Base-by-base conservation (phyloP, 306 rosid species). In the Prunus armeniaca region DNA sequence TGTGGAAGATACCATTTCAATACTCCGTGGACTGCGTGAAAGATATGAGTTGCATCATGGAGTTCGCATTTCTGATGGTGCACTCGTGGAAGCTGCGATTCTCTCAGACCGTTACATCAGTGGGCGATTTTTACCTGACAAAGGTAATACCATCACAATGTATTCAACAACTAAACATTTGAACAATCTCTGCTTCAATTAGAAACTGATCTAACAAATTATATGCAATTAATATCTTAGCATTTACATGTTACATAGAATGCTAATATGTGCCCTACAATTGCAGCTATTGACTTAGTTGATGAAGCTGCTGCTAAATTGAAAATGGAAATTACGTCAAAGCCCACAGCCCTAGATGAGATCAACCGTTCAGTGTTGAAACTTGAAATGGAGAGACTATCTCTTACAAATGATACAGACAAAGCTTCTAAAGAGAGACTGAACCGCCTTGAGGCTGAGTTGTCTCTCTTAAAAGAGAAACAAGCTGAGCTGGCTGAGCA, bases 291-390 rank as follows among this genome's bases (percentile, higher is more conserved):
- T 71, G 99, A 95, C 87, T 83, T 95, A 67, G 99, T 92, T 79
- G 99, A 95, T 73, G 99, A 95, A 88, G 99, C 99, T 49, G 99
- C 99, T 64, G 99, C 99, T 20, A 95, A 95, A 84, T 83, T 95
- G 82, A 95, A 95, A 86, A 95, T 95, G 97, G 99, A 95, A 76
- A 95, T 95, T 78, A 95, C 99, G 52, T 95, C 99, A 65, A 95
- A 95, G 74, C 99, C 99, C 68, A 90, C 96, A 65, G 97, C 91
- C 38, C 90, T 95, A 67, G 99, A 95, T 88, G 99, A 92, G 92
- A 95, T 95, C 81, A 90, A 92, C 81, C 90, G 99, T 55, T 84
- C 99, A 13, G 99, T 95, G 57, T 81, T 95, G 86, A 95, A 95
- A 83, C 83, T 90, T 3, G 99, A 95, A 89, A 95, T 95, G 99